Conservation (phyloP, 805 yeast species). For the Cyberlindnera mississippiensis region DNA sequence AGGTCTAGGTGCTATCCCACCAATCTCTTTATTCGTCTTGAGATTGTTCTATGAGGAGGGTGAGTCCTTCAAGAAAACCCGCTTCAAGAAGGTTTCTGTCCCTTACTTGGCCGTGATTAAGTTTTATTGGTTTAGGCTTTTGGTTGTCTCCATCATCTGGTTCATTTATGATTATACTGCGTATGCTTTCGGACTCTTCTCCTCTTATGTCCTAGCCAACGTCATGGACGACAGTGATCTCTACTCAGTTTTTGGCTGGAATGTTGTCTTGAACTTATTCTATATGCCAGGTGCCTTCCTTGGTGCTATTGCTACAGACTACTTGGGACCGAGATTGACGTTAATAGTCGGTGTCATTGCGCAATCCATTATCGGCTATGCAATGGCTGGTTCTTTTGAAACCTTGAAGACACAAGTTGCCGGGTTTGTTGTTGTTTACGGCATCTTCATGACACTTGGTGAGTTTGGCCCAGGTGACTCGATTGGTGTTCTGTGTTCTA, state of each 20-base stretch:
- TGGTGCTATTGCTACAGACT: slow-evolving; percentile 51
- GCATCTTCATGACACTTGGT: not conserved
- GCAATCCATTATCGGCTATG: not conserved
- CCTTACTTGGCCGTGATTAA: slow-evolving; percentile 71
- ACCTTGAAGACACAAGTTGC: not conserved
- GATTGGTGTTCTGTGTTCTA: not conserved
- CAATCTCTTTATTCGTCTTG: slow-evolving; percentile 69
- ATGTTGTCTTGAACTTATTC: slow-evolving; percentile 79
- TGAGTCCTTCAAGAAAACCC: slow-evolving; percentile 62
- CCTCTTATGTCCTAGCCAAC: slow-evolving; percentile 60
- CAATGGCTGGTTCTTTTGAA: not conserved
- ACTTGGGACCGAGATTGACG: not conserved
- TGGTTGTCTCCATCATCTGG: slow-evolving; percentile 77
- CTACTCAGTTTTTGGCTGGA: slow-evolving; percentile 86
- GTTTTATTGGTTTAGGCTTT: slow-evolving; percentile 79
- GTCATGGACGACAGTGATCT: slow-evolving; percentile 58
- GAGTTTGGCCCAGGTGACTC: not conserved
- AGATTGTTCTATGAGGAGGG: slow-evolving; percentile 76
- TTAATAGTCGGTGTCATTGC: not conserved
- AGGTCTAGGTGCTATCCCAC: slow-evolving; percentile 89
- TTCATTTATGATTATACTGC: slow-evolving; percentile 85
- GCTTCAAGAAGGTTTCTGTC: slow-evolving; percentile 56
- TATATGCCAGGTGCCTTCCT: slow-evolving; percentile 86
- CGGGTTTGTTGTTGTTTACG: not conserved
- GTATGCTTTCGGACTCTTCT: slow-evolving; percentile 84